These are phyloP conservation scores for Pleurotus eryngii DNA, from an alignment of 768 basidiomycete genomes.

Conservation along the genomic window DNA sequence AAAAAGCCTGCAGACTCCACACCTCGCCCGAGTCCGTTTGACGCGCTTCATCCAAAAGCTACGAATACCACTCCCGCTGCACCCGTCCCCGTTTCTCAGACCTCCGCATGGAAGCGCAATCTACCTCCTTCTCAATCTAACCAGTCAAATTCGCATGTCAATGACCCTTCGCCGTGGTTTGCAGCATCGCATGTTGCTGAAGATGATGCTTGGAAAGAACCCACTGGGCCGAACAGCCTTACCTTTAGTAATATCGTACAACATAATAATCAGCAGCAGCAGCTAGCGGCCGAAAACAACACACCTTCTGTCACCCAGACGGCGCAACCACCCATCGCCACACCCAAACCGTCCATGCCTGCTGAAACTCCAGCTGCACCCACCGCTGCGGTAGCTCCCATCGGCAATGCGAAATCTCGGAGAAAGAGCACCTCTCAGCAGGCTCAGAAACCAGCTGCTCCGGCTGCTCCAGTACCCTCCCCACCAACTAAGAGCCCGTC, in stretches of 20 bases:
- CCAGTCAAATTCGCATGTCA: conserved; percentile 21
- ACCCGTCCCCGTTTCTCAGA: conserved; percentile 20
- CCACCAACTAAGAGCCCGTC: conserved; percentile 17
- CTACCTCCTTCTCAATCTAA: conserved; percentile 15
- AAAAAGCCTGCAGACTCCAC: conserved; percentile 25
- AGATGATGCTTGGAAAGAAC: conserved; percentile 46
- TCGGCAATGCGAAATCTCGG: conserved; percentile 13
- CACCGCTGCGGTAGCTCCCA: conserved; percentile 5
- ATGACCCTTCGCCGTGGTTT: conserved; percentile 56
- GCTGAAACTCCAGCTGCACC: conserved; percentile 12
- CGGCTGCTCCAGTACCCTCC: conserved; percentile 14
- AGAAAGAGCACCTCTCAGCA: conserved; percentile 13
- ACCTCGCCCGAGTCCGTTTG: conserved; percentile 38
- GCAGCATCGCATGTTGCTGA: conserved; percentile 41
- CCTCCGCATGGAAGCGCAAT: conserved; percentile 36
- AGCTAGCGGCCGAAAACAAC: conserved; percentile 14
- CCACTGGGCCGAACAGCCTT: conserved; percentile 43
- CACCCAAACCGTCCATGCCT: neutral
- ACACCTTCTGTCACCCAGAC: conserved; percentile 1
- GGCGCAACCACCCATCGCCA: conserved; percentile 6
- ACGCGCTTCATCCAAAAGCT: conserved; percentile 38
- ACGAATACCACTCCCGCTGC: conserved; percentile 29
- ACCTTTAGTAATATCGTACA: conserved; percentile 58
- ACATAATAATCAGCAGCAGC: conserved; percentile 51
- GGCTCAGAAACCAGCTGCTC: conserved; percentile 12